Evolutionary conservation across 1,284 basidiomycete species (phyloP).

Genomic region (Cutaneotrichosporon sp.): DNA sequence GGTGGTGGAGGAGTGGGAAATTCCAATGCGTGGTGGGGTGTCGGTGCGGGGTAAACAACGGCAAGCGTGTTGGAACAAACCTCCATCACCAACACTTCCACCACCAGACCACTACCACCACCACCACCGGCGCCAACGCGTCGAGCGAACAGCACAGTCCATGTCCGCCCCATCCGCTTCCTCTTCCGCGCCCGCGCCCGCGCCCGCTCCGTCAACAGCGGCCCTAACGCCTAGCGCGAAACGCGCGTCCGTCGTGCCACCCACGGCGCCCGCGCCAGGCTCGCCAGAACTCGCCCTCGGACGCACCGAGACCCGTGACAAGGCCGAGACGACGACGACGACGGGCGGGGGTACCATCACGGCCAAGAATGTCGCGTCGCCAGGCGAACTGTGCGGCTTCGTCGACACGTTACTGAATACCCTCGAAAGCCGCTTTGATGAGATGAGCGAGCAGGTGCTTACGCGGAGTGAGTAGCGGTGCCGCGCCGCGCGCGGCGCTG

Average conservation of each 20-base stretch:
- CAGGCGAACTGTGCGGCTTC: constrained; percentile 43
- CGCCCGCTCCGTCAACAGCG: neutral
- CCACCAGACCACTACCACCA: no score
- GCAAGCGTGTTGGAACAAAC: no score
- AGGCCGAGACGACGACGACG: neutral
- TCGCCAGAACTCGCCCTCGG: neutral
- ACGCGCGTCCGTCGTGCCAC: neutral
- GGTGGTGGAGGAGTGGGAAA: no score
- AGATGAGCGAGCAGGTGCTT: constrained; percentile 46
- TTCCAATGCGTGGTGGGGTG: no score
- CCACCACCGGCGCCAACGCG: no score
- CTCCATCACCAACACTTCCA: no score
- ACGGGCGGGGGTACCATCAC: constrained; percentile 7
- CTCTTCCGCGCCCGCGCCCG: neutral
- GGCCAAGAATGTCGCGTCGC: constrained; percentile 38
- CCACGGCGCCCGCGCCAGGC: neutral
- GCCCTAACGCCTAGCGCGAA: constrained; percentile 1
- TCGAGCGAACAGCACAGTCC: no score
- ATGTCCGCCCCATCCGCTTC: no score
- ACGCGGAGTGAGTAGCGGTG: constrained; percentile 26
- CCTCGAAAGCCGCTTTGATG: constrained; percentile 44
- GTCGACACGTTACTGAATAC: constrained; percentile 43
- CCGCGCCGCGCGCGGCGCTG: no score
- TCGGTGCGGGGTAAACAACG: no score
- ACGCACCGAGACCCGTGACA: neutral